Percentiles rank a stretch among this genome's conserved stretches.
Evolutionary conservation across 164 flowering plant species (phyloP).

Genomic region (Malania oleifera): DNA sequence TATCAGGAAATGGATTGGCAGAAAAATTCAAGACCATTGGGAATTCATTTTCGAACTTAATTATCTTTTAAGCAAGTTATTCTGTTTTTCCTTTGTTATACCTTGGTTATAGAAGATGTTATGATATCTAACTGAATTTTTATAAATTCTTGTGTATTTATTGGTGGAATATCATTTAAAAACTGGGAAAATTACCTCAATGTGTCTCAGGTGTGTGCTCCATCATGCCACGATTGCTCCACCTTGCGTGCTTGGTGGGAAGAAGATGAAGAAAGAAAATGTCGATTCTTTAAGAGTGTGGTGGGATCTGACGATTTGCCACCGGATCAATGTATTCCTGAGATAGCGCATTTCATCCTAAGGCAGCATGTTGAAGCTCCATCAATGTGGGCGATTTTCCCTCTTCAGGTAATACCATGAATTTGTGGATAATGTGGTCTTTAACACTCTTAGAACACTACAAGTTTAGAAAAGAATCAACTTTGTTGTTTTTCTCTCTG

Average conservation of each 20-base stretch:
- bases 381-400: conserved; percentile 99
- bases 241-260: conserved; percentile 99
- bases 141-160: too few relatives aligned
- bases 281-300: conserved; percentile 52
- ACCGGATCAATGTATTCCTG: conserved; percentile 77
- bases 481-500: too few relatives aligned
- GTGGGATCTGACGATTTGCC: conserved; percentile 65
- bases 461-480: too few relatives aligned
- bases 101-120: too few relatives aligned
- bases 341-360: conserved; percentile 54
- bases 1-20: too few relatives aligned
- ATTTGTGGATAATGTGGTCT: neutral
- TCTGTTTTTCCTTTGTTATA: too few relatives aligned
- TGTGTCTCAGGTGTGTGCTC: conserved; percentile 82
- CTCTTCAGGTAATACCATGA: conserved; percentile 69
- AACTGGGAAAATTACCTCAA: neutral
- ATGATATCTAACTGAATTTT: too few relatives aligned
- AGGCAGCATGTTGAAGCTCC: conserved; percentile 89
- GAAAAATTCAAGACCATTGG: too few relatives aligned
- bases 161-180: neutral
- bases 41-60: too few relatives aligned
- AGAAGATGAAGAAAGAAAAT: conserved; percentile 91
- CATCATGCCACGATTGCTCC: conserved; percentile 98
- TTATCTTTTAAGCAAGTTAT: too few relatives aligned
- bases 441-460: too few relatives aligned